Percentiles rank a stretch among this genome's conserved stretches.
Evolutionary conservation across 2,329 filamentous ascomycete species (phyloP).

Genomic region (Alternaria arborescens): DNA sequence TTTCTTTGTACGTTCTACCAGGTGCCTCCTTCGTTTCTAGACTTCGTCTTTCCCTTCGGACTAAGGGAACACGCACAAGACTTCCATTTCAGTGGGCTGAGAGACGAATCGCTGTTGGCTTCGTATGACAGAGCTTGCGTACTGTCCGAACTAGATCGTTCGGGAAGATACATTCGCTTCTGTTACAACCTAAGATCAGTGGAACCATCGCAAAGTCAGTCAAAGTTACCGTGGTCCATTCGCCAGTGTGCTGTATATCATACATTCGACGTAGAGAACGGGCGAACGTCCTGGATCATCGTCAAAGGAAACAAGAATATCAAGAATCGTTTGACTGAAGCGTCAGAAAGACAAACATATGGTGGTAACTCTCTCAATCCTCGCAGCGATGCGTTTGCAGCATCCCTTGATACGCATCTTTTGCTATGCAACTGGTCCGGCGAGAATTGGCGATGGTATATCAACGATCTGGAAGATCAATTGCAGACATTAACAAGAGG

Average conservation of each 20-base stretch:
- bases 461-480: constrained; percentile 49
- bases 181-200: constrained; percentile 55
- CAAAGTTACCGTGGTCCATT: constrained; percentile 47
- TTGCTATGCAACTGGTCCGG: constrained; percentile 49
- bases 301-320: constrained; percentile 51
- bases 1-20: constrained; percentile 42
- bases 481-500: constrained; percentile 32
- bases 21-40: constrained; percentile 47
- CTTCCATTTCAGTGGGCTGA: constrained; percentile 51
- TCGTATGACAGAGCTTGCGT: not conserved
- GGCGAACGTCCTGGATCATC: constrained; percentile 48
- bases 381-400: constrained; percentile 19
- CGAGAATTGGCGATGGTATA: constrained; percentile 57
- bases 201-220: constrained; percentile 29
- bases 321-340: constrained; percentile 37
- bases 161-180: constrained; percentile 48
- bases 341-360: not conserved
- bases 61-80: constrained; percentile 42
- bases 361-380: no score
- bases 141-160: constrained; percentile 46
- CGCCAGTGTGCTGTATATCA: constrained; percentile 52
- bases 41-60: constrained; percentile 53
- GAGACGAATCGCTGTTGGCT: constrained; percentile 36
- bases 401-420: constrained; percentile 46
- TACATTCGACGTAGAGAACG: constrained; percentile 50